Percentiles rank a stretch among this genome's conserved stretches.
These are phyloP conservation scores for Amaranthus tricolor DNA, from an alignment of 179 eudicot species.

Conservation along the genomic window DNA sequence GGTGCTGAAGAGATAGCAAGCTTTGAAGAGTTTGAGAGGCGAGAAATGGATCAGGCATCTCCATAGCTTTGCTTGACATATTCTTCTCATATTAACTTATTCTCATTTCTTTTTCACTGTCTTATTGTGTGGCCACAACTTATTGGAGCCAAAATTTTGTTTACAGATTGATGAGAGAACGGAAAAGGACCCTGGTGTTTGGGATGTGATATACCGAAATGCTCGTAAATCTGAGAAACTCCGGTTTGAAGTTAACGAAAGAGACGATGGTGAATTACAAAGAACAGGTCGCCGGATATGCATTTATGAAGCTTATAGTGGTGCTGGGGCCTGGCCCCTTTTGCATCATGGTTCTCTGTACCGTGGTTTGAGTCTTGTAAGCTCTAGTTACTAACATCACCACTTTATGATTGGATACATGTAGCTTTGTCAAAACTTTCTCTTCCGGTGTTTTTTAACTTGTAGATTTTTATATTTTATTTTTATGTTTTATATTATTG, in stretches of 20 bases:
- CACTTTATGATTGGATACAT: neutral
- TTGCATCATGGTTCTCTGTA: conserved; percentile 94
- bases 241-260: conserved; percentile 74
- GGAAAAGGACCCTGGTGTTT: conserved; percentile 75
- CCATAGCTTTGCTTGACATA: conserved; percentile 8
- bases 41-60: conserved; percentile 74
- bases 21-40: conserved; percentile 68
- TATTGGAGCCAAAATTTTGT: conserved; percentile 5
- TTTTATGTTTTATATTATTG: neutral
- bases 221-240: conserved; percentile 89
- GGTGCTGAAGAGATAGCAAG: conserved; percentile 57
- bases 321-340: conserved; percentile 92
- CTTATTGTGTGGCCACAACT: neutral
- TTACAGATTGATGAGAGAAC: conserved; percentile 81
- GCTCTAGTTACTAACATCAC: conserved; percentile 23
- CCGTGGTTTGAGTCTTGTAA: conserved; percentile 95
- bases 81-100: neutral
- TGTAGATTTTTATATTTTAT: neutral
- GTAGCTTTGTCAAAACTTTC: neutral
- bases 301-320: conserved; percentile 82
- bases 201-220: conserved; percentile 88
- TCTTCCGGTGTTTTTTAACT: neutral
- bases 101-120: neutral
- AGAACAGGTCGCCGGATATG: conserved; percentile 84
- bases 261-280: conserved; percentile 97